phyloP scores from a whole-genome alignment of 1,139 yeast species.

The Suhomyces ambrosiae region DNA sequence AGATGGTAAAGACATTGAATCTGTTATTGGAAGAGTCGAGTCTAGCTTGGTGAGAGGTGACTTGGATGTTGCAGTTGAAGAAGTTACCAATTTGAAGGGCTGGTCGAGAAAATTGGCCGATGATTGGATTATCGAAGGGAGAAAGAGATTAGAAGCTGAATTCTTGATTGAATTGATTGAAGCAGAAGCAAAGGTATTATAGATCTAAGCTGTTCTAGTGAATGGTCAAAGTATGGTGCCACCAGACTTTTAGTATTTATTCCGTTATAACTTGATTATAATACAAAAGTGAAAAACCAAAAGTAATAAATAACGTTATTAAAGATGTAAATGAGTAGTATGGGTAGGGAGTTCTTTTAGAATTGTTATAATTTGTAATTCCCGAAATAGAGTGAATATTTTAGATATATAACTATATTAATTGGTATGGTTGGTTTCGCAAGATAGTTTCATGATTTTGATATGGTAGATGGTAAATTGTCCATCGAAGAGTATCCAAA shows the following conservation, averaged over 20 bases:
- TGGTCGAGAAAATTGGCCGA: slow-evolving; percentile 90
- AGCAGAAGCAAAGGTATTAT: slow-evolving; percentile 53
- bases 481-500: too few species aligned
- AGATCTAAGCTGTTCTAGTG: too few species aligned
- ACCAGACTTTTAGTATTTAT: too few species aligned
- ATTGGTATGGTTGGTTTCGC: too few species aligned
- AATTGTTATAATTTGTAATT: too few species aligned
- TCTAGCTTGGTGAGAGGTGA: slow-evolving; percentile 74
- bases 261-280: slow-evolving; percentile 1
- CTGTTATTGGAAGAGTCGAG: slow-evolving; percentile 85
- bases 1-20: slow-evolving; percentile 82
- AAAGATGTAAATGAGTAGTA: too few species aligned
- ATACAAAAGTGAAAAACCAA: not conserved
- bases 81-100: slow-evolving; percentile 86
- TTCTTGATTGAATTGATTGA: slow-evolving; percentile 69
- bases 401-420: too few species aligned
- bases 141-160: slow-evolving; percentile 87
- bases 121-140: slow-evolving; percentile 88
- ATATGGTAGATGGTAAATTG: too few species aligned
- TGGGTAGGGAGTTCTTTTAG: too few species aligned
- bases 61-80: slow-evolving; percentile 87
- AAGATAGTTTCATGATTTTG: too few species aligned
- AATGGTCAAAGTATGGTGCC: too few species aligned
- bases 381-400: too few species aligned
- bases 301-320: not conserved